Percentiles rank a stretch among this genome's conserved stretches.
Conservation (phyloP, 331 rosid species). For the Rhamnella rubrinervis region DNA sequence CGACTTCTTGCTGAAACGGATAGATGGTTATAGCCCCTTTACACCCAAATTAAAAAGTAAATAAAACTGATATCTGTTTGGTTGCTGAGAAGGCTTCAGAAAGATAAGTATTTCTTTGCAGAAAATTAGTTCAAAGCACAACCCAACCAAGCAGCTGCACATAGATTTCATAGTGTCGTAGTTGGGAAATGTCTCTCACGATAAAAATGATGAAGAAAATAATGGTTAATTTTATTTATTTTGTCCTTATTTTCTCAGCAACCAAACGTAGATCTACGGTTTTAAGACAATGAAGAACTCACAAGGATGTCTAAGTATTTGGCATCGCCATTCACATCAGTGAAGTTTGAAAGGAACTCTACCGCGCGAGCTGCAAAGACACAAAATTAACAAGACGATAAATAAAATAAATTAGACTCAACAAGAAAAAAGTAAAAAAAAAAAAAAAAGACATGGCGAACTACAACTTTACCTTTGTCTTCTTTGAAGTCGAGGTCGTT, state of each 20-base stretch:
- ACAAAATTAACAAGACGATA: not conserved
- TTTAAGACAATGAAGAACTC: slow-evolving; percentile 23
- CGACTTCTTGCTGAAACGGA: slow-evolving; percentile 81
- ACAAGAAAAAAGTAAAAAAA: not conserved
- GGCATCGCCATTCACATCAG: slow-evolving; percentile 68
- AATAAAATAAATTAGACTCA: not conserved
- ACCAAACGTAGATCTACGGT: slow-evolving; percentile 17
- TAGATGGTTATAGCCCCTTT: not conserved
- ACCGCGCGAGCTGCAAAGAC: slow-evolving; percentile 57
- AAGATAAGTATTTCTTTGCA: not conserved
- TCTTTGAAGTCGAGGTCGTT: slow-evolving; percentile 59
- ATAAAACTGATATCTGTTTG: not conserved
- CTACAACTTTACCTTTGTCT: slow-evolving; percentile 56
- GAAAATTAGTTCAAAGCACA: not conserved
- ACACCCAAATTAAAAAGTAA: not conserved
- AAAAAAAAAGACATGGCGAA: not conserved
- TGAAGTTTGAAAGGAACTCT: slow-evolving; percentile 75
- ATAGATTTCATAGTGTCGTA: not conserved
- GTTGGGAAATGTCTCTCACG: not conserved
- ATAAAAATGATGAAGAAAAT: not conserved
- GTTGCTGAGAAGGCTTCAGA: not conserved
- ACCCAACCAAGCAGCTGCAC: not conserved
- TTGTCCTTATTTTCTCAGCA: not conserved
- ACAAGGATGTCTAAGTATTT: slow-evolving; percentile 76
- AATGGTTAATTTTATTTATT: not conserved